These are phyloP conservation scores for Luffa acutangula DNA, from an alignment of 306 rosid genomes.

Conservation along the genomic window DNA sequence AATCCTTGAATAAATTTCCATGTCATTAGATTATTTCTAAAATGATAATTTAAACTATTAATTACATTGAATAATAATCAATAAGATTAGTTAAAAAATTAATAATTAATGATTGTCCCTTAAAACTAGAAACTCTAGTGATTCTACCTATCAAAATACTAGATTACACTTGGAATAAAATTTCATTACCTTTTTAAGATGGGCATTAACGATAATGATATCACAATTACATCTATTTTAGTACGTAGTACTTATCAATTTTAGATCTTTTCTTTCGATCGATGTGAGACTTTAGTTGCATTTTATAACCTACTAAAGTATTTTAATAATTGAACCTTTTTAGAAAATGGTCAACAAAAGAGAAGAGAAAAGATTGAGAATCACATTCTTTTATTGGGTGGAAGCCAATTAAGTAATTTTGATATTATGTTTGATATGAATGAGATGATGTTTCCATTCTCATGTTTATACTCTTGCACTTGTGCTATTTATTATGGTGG, in stretches of 20 bases:
- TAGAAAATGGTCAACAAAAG: neutral
- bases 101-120: too few species aligned
- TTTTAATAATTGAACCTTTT: neutral
- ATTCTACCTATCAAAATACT: too few species aligned
- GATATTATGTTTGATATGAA: neutral
- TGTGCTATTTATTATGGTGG: neutral
- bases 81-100: too few species aligned
- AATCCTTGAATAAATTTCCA: too few species aligned
- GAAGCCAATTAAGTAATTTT: neutral
- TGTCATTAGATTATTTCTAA: too few species aligned
- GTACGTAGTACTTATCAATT: neutral
- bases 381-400: constrained; percentile 7
- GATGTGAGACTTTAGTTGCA: neutral
- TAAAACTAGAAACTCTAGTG: neutral
- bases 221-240: neutral
- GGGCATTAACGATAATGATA: neutral
- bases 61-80: too few species aligned
- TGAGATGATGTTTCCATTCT: constrained; percentile 1
- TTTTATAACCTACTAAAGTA: neutral
- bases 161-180: too few species aligned
- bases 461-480: neutral
- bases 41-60: too few species aligned
- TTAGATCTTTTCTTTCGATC: neutral
- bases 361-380: neutral
- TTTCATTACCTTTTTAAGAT: too few species aligned